Evolutionary conservation across 208 protist genomes (phyloP).

Genomic region (Strigomonas galati): DNA sequence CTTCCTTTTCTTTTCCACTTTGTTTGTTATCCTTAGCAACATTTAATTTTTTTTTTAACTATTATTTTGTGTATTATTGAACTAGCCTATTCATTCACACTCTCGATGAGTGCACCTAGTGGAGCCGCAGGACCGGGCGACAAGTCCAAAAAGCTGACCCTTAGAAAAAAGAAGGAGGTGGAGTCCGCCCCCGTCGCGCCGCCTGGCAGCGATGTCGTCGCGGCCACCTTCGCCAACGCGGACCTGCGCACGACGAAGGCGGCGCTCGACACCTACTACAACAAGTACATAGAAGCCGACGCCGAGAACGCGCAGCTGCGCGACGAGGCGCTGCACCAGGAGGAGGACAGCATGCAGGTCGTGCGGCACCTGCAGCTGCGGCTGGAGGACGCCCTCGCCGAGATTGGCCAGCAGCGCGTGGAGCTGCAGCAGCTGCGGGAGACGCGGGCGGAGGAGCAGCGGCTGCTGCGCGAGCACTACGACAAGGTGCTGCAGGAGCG

Average conservation of each 20-base stretch:
- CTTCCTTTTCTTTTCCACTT: too few relatives aligned
- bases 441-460: constrained; percentile 22
- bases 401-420: constrained; percentile 25
- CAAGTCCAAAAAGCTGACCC: background rate
- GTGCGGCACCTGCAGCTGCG: constrained; percentile 34
- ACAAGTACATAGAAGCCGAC: constrained; percentile 28
- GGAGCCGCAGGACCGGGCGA: background rate
- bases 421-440: constrained; percentile 40
- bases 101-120: too few relatives aligned
- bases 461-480: constrained; percentile 40
- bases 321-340: constrained; percentile 39
- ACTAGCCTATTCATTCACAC: too few relatives aligned
- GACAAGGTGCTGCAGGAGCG: constrained; percentile 51
- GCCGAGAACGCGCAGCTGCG: constrained; percentile 54
- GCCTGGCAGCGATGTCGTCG: constrained; percentile 35
- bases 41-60: too few relatives aligned
- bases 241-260: constrained; percentile 46
- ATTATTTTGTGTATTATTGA: too few relatives aligned
- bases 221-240: constrained; percentile 54
- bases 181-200: background rate
- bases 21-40: too few relatives aligned
- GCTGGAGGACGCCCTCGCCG: constrained; percentile 34
- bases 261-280: constrained; percentile 42
- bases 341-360: constrained; percentile 56
- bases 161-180: constrained; percentile 6